Percentiles rank a stretch among this genome's conserved stretches.
Evolutionary conservation across 441 rosid genomes (phyloP).

Genomic region (Heliophila coronopifolia): DNA sequence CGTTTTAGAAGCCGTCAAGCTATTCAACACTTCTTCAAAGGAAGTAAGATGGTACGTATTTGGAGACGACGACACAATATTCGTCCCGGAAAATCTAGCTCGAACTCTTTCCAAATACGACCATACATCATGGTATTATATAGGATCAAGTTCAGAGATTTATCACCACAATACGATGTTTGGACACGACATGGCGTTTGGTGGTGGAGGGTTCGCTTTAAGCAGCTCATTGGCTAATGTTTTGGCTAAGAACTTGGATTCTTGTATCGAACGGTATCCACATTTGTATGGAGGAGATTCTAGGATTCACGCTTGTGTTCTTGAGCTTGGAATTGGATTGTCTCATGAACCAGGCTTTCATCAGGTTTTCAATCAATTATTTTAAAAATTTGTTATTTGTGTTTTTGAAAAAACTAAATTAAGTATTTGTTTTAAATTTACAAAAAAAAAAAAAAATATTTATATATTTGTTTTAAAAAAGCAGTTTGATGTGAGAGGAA

Average conservation of each 20-base stretch:
- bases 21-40: slow-evolving; percentile 26
- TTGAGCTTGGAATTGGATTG: slow-evolving; percentile 76
- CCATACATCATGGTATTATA: slow-evolving; percentile 67
- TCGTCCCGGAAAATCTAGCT: slow-evolving; percentile 62
- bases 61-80: slow-evolving; percentile 87
- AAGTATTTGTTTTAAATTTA: not conserved
- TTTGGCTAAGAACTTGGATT: slow-evolving; percentile 65
- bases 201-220: slow-evolving; percentile 81
- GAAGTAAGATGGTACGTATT: slow-evolving; percentile 78
- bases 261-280: slow-evolving; percentile 75
- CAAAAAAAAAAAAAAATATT: too few relatives aligned
- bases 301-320: slow-evolving; percentile 64
- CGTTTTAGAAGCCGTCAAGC: slow-evolving; percentile 48
- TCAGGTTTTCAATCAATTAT: slow-evolving; percentile 42
- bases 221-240: slow-evolving; percentile 78
- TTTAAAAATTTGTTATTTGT: not conserved
- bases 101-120: slow-evolving; percentile 82
- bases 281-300: slow-evolving; percentile 85
- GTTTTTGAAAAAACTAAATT: not conserved
- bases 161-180: slow-evolving; percentile 52
- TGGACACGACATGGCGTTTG: slow-evolving; percentile 71
- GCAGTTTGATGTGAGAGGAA: slow-evolving; percentile 74
- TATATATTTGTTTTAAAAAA: too few relatives aligned
- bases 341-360: slow-evolving; percentile 90
- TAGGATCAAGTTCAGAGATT: slow-evolving; percentile 75